Percentiles rank a stretch among this genome's conserved stretches.
Conservation (phyloP, 78 protist genomes). For the Dictyostelium intermedium region DNA sequence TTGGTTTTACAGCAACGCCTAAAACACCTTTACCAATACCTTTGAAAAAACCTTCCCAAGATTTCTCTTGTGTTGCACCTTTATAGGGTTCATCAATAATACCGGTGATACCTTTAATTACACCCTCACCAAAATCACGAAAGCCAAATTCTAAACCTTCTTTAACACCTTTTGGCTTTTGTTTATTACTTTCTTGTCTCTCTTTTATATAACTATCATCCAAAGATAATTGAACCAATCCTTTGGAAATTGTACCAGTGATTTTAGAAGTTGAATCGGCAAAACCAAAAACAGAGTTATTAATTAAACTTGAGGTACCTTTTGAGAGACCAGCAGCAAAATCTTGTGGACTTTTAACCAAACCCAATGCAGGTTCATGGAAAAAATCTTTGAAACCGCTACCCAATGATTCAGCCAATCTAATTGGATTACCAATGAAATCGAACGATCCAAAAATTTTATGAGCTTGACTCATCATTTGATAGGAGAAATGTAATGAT, state of each 20-base stretch:
- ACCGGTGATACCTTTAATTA: slow-evolving; percentile 89
- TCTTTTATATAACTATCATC: slow-evolving; percentile 61
- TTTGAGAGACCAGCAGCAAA: slow-evolving; percentile 82
- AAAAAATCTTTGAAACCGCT: slow-evolving; percentile 84
- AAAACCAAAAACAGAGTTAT: slow-evolving; percentile 62
- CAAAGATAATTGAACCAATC: slow-evolving; percentile 61
- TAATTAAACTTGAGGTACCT: slow-evolving; percentile 72
- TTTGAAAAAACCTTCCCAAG: slow-evolving; percentile 82
- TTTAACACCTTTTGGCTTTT: slow-evolving; percentile 64
- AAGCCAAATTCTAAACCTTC: slow-evolving; percentile 83
- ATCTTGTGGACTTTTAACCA: slow-evolving; percentile 81
- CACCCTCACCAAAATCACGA: slow-evolving; percentile 77
- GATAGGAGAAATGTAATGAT: slow-evolving; percentile 9
- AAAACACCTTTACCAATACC: slow-evolving; percentile 93
- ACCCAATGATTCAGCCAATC: slow-evolving; percentile 64
- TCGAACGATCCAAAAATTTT: slow-evolving; percentile 70
- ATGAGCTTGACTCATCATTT: slow-evolving; percentile 60
- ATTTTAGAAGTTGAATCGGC: slow-evolving; percentile 60
- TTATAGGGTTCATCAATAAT: slow-evolving; percentile 87
- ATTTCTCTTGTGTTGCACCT: slow-evolving; percentile 86
- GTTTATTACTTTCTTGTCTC: slow-evolving; percentile 25
- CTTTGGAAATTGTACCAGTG: slow-evolving; percentile 74
- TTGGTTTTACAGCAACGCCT: slow-evolving; percentile 91
- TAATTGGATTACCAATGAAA: slow-evolving; percentile 78
- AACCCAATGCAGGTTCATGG: slow-evolving; percentile 84